Evolutionary conservation across 2,329 filamentous ascomycete species (phyloP), one percentile per base, ranked within the genome.

Genomic region (Eurotiales sp.): DNA sequence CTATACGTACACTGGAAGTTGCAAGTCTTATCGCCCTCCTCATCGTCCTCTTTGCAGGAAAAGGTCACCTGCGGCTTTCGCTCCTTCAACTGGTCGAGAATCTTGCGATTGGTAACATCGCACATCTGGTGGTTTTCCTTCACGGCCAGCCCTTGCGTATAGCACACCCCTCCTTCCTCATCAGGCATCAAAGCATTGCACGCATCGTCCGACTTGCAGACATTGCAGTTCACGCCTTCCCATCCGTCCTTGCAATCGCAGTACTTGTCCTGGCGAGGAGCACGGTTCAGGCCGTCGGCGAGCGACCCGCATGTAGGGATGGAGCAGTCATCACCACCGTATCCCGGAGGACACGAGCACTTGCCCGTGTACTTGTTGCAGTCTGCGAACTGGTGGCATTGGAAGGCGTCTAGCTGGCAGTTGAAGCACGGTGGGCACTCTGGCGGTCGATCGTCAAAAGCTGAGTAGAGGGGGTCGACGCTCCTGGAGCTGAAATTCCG

Each of bases 121-220:
- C 93, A 99, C 75, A 96, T 93, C 72, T 99, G 95, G 73, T 90
- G 92, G 75, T 97, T 99, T 72, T 95, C 84, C 61, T 93, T 90
- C 56, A 97, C 86, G 10, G 95, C 86, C 59, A 95, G 83, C 41
- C 92, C 92, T 59, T 92, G 86, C 64, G 88, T 86, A 68, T 96
- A 97, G 74, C 93, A 99, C 10, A 96, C 85, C 27, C 90, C 93
- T 41, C 86, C 90, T 55, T 89, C 81, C 3, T 82, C 82, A 12
- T 86, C 84, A 3, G 89, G 88, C 85, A 95, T 95, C 71, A 99
- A 76, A 29, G 88, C 85, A 66, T 93, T 83, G 65, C 93, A 99
- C 14, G 88, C 91, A 59, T 86, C 77, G 67, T 97, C 80, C 3
- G 84, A 83, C 55, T 86, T 84, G 72, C 93, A 99, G 51, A 99